Conservation (phyloP, 331 rosid genomes). For the Rosa hybrid region DNA sequence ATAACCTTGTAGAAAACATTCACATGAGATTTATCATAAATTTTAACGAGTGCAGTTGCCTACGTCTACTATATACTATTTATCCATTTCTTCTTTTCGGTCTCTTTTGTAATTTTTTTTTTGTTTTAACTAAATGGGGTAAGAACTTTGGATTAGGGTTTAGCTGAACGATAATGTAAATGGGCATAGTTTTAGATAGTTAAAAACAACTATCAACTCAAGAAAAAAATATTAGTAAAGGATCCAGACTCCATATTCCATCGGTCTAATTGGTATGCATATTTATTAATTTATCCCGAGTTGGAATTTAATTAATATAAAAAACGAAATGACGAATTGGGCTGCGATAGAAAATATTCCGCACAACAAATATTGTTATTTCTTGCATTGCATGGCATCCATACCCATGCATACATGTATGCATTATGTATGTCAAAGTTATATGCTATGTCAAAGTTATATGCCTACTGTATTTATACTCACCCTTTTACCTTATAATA, state of each 20-base stretch:
- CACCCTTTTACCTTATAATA: conserved; percentile 6
- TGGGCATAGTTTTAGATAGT: neutral
- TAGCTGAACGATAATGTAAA: neutral
- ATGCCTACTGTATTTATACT: neutral
- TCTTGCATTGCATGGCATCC: conserved; percentile 14
- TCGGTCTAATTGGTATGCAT: neutral
- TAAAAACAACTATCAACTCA: neutral
- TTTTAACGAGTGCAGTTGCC: neutral
- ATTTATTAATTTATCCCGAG: conserved; percentile 3
- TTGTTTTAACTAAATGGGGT: neutral
- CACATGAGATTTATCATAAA: neutral
- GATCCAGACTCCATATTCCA: neutral
- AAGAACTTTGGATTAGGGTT: neutral
- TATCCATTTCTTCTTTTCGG: neutral
- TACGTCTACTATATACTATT: neutral
- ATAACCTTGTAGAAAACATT: no score
- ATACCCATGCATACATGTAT: conserved; percentile 7
- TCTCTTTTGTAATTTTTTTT: neutral
- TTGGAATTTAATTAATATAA: conserved; percentile 14
- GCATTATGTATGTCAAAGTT: neutral
- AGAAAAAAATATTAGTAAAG: neutral
- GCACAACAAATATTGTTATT: conserved; percentile 2
- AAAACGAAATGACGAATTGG: conserved; percentile 1
- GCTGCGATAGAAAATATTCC: conserved; percentile 12
- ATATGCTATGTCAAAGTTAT: neutral